Base-by-base conservation (phyloP, 2,329 filamentous ascomycete genomes). In the Malbranchea cinnamomea region DNA sequence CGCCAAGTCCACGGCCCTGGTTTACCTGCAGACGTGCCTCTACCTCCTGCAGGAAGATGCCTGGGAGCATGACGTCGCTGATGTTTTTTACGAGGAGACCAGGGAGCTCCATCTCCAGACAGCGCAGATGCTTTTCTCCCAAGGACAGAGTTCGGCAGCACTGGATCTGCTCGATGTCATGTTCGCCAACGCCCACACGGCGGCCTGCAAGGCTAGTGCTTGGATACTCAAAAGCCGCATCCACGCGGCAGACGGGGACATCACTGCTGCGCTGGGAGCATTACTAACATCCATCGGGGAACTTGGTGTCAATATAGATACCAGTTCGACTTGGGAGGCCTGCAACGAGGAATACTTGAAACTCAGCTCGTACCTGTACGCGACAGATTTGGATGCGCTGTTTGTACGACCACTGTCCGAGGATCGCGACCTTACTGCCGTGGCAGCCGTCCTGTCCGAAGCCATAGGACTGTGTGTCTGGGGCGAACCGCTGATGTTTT, bases 1-100 rank as follows among this genome's bases (percentile, higher is more conserved):
- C 10, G 84, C 85, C 2, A 68, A 81, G 32, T 73, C 76, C 2
- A 89, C 83, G 2, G 82, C 83, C 1, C 68, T 83, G 5, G 82
- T 78, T 50, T 93, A 84, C 46, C 92, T 83, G 51, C 70, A 68
- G 25, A 71, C 74, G 32, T 84, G 82, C 28, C 66, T 93, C 26
- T 64, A 66, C 6, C 64, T 95, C n/a, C 63, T 95, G 9, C 84
- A 92, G 47, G 62, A 76, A 5, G 60, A 80, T 31, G 74, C 80
- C 1, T 95, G 87, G 87, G 63, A 70, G 23, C 74, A 78, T 17
- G 63, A 62, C 5, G 53, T 59, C 9, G 65, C 70, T 4, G 87
- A 94, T 48, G 76, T 79, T 1, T 78, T 73, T 26, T 93, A 93
- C 44, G 74, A 83, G 7, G 87, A 95, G 56, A 92, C 84, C 0